Evolutionary conservation across 768 basidiomycete genomes (phyloP).

Genomic region (Auricularia auricula-judae): DNA sequence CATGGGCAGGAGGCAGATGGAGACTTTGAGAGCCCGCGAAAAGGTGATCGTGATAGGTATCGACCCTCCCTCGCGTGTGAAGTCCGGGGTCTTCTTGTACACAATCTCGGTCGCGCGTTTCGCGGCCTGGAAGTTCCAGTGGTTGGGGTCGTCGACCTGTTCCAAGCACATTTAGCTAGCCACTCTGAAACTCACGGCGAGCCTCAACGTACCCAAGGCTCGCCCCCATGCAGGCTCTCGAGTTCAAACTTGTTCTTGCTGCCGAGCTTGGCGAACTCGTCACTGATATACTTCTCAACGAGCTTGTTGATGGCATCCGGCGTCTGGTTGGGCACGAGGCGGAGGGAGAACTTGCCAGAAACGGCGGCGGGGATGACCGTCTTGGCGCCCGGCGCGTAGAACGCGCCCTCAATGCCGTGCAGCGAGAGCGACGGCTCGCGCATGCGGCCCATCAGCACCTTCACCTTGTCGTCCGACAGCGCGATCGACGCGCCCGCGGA

Average conservation of each 20-base stretch:
- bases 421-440: conserved; percentile 77
- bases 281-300: conserved; percentile 56
- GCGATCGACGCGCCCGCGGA: conserved; percentile 69
- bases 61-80: conserved; percentile 87
- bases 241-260: conserved; percentile 73
- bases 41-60: conserved; percentile 93
- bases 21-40: conserved; percentile 76
- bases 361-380: conserved; percentile 92
- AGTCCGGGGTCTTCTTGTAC: conserved; percentile 66
- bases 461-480: conserved; percentile 64
- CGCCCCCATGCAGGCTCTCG: conserved; percentile 69
- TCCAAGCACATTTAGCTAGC: too few relatives aligned
- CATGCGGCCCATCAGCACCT: conserved; percentile 89
- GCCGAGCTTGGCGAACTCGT: conserved; percentile 75
- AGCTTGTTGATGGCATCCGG: conserved; percentile 63
- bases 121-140: conserved; percentile 92
- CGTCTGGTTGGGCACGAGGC: conserved; percentile 78
- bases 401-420: conserved; percentile 94
- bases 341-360: conserved; percentile 88
- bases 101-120: conserved; percentile 72
- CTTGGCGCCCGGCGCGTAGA: conserved; percentile 71
- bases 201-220: conserved; percentile 49
- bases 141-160: conserved; percentile 55
- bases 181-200: too few relatives aligned
- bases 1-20: conserved; percentile 85